phyloP scores from a whole-genome alignment of 768 basidiomycete species.

The Hericium rajendrae region DNA sequence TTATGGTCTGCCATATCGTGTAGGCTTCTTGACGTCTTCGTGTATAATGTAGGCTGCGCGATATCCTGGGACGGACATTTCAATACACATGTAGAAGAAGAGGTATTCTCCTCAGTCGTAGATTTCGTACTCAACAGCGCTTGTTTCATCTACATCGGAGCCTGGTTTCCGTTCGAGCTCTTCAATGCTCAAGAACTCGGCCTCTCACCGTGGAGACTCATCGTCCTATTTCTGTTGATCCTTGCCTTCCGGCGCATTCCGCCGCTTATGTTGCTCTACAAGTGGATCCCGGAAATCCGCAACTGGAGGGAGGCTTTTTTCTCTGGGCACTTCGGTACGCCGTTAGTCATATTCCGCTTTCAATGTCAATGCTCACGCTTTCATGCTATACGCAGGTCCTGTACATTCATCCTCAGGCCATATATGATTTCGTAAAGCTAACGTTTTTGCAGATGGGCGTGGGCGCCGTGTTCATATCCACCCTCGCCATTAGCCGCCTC shows the following conservation, averaged over 20 bases:
- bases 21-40: neutral
- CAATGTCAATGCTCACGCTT: neutral
- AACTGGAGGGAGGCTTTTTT: constrained; percentile 85
- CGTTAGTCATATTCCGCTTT: neutral
- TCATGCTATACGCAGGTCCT: neutral
- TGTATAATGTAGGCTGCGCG: constrained; percentile 52
- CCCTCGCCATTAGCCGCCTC: constrained; percentile 55
- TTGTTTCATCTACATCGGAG: constrained; percentile 81
- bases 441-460: constrained; percentile 70
- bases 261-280: constrained; percentile 63
- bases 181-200: constrained; percentile 51
- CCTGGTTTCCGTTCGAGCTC: constrained; percentile 65
- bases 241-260: constrained; percentile 77
- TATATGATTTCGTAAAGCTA: neutral
- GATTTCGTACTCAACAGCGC: constrained; percentile 78
- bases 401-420: neutral
- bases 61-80: constrained; percentile 90
- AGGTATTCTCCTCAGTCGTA: constrained; percentile 83
- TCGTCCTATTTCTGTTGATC: constrained; percentile 57
- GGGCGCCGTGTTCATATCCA: constrained; percentile 81
- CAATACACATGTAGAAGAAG: constrained; percentile 71
- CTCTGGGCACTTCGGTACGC: constrained; percentile 77
- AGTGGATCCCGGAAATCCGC: constrained; percentile 78
- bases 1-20: neutral
- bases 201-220: constrained; percentile 61